phyloP scores from a whole-genome alignment of 495 filamentous ascomycete species.

The Penicillium diatomitis region DNA sequence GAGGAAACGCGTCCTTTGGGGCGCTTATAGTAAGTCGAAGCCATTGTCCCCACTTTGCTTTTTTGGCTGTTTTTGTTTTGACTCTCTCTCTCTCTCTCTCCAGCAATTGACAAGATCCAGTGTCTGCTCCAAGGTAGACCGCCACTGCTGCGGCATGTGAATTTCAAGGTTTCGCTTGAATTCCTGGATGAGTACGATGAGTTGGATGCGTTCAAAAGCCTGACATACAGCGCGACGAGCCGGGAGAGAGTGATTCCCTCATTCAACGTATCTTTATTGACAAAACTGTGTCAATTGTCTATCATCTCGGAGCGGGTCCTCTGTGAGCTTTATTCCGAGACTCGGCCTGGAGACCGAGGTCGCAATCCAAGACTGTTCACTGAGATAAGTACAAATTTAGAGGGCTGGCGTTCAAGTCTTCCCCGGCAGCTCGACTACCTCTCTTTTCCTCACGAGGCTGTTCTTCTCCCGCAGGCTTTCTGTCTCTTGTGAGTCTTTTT shows the following conservation, averaged over 20 bases:
- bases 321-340: slow-evolving; percentile 23
- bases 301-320: slow-evolving; percentile 23
- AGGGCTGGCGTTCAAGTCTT: slow-evolving; percentile 15
- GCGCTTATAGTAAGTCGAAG: slow-evolving; percentile 24
- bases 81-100: too few relatives aligned
- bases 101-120: slow-evolving; percentile 27
- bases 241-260: slow-evolving; percentile 10
- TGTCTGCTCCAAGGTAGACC: slow-evolving; percentile 27
- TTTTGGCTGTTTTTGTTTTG: background rate
- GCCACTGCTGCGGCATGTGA: slow-evolving; percentile 18
- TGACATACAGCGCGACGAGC: slow-evolving; percentile 12
- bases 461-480: slow-evolving; percentile 12
- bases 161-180: slow-evolving; percentile 19
- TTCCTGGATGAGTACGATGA: slow-evolving; percentile 29
- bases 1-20: slow-evolving; percentile 32
- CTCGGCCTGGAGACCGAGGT: slow-evolving; percentile 7
- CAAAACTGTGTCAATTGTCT: slow-evolving; percentile 22
- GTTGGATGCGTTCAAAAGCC: slow-evolving; percentile 20
- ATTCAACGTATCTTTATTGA: slow-evolving; percentile 21
- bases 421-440: slow-evolving; percentile 19
- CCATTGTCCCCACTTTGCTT: background rate
- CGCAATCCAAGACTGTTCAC: slow-evolving; percentile 11
- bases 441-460: slow-evolving; percentile 5
- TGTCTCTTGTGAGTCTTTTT: slow-evolving; percentile 16
- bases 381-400: slow-evolving; percentile 17